These are phyloP conservation scores for Colletotrichum cordylinicola DNA, from an alignment of 2,329 filamentous ascomycete genomes.

Conservation along the genomic window DNA sequence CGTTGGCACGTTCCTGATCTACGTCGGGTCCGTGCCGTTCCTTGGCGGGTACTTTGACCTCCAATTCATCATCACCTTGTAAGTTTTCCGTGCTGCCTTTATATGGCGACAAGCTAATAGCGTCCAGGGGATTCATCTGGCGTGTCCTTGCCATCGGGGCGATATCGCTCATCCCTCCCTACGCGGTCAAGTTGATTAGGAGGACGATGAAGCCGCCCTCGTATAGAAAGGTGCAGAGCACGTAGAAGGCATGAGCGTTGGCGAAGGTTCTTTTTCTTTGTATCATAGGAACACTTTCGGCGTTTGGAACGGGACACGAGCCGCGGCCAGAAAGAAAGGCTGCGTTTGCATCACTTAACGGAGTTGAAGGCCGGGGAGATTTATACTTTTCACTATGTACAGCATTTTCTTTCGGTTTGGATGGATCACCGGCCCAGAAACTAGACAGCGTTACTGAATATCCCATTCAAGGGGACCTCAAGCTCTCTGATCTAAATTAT, in stretches of 20 bases:
- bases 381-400: background rate
- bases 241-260: conserved; percentile 40
- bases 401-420: conserved; percentile 13
- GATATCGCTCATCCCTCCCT: conserved; percentile 85
- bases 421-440: background rate
- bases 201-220: conserved; percentile 89
- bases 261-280: background rate
- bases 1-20: conserved; percentile 82
- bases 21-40: conserved; percentile 83
- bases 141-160: conserved; percentile 80
- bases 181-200: conserved; percentile 83
- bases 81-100: conserved; percentile 35
- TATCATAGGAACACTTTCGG: background rate
- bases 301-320: background rate
- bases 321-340: background rate
- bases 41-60: conserved; percentile 91
- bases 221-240: conserved; percentile 88
- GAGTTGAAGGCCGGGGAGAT: background rate
- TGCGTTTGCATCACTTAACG: conserved; percentile 15
- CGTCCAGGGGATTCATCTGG: conserved; percentile 81
- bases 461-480: background rate
- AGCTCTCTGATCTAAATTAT: background rate
- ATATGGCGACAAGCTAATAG: background rate
- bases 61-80: conserved; percentile 74
- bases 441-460: conserved; percentile 25